phyloP scores from a whole-genome alignment of 2,329 filamentous ascomycete genomes.

The Dichotomopilus funicola region DNA sequence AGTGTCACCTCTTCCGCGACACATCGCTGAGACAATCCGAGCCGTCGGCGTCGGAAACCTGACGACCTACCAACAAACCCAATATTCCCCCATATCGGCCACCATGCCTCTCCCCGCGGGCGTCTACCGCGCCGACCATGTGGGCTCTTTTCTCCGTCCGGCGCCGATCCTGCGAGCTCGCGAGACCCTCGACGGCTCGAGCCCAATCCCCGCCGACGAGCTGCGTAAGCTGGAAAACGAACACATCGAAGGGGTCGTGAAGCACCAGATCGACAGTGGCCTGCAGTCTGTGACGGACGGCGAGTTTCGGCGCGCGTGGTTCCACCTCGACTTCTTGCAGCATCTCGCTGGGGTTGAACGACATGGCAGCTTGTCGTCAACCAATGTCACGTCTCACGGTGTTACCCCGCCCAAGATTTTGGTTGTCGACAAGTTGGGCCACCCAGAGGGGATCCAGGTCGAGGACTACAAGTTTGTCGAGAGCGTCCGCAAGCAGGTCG shows the following conservation, averaged over 20 bases:
- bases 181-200: constrained; percentile 36
- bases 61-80: background rate
- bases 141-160: constrained; percentile 49
- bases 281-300: constrained; percentile 48
- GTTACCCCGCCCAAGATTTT: constrained; percentile 48
- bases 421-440: constrained; percentile 48
- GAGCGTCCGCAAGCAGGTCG: constrained; percentile 27
- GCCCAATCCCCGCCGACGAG: constrained; percentile 35
- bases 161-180: constrained; percentile 43
- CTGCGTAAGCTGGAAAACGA: constrained; percentile 46
- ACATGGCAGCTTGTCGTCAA: constrained; percentile 39
- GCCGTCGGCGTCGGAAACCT: background rate
- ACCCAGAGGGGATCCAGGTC: constrained; percentile 48
- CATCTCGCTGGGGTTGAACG: constrained; percentile 48
- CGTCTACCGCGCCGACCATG: constrained; percentile 48
- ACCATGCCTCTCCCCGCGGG: constrained; percentile 37
- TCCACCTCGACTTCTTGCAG: constrained; percentile 53
- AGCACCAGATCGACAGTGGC: constrained; percentile 42
- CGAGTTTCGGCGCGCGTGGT: constrained; percentile 51
- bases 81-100: background rate
- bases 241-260: constrained; percentile 41
- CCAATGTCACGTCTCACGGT: constrained; percentile 40
- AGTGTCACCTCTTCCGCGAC: background rate
- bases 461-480: constrained; percentile 50
- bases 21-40: background rate